These are phyloP conservation scores for Pneumocystis oryctolagi DNA, from an alignment of 1,139 yeast species.

Conservation along the genomic window DNA sequence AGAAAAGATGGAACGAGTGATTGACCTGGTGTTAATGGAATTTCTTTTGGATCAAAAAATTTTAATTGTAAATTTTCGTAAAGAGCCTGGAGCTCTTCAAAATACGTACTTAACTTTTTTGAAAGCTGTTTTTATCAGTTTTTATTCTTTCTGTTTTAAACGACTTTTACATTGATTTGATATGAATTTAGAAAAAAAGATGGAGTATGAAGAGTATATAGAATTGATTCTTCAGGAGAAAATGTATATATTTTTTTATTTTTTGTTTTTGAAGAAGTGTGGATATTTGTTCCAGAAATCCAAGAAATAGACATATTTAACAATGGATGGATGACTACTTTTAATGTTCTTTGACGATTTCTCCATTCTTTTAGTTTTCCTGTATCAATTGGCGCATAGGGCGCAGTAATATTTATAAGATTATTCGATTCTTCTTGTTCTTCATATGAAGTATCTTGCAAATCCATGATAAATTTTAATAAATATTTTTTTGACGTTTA, in stretches of 20 bases:
- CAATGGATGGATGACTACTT: neutral
- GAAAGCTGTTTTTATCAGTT: neutral
- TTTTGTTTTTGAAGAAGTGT: neutral
- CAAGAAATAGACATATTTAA: neutral
- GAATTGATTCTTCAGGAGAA: neutral
- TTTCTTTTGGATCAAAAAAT: neutral
- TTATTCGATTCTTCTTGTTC: neutral
- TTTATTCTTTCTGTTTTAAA: neutral
- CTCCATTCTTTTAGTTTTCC: neutral
- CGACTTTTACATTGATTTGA: neutral
- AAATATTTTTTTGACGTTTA: neutral
- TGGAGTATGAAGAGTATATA: neutral
- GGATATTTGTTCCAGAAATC: neutral
- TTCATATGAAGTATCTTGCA: neutral
- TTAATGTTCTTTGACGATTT: neutral
- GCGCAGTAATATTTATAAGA: neutral
- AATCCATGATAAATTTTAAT: neutral
- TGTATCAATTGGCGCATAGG: neutral
- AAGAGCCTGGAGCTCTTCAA: neutral
- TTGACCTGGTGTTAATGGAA: neutral
- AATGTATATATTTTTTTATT: neutral
- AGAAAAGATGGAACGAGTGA: neutral
- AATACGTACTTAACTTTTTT: neutral
- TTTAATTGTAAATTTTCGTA: neutral
- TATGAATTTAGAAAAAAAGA: neutral